Base-by-base conservation (phyloP, 352 stramenopile genomes). In the Globisporangium paddicum region DNA sequence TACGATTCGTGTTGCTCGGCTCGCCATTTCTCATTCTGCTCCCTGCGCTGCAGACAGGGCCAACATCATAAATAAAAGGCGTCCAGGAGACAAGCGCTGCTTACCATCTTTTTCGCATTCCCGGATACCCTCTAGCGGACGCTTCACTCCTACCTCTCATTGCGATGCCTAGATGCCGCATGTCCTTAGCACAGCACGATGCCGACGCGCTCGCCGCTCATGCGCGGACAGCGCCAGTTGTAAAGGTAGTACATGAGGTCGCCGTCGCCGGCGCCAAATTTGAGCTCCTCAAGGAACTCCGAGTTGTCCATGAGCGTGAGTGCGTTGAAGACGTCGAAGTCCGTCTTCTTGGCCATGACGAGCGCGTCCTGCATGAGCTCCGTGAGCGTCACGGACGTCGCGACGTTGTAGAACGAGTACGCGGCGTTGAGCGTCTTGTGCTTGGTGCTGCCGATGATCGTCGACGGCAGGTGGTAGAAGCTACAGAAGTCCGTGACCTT, bases 341-440 rank as follows among this genome's bases (percentile, higher is more conserved):
- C 56, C 37, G 70, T 61, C 37, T 79, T 62, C 63, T 86, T 89
- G 62, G 80, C 76, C 67, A 90, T 75, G 45, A 89, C 65, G 34
- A 90, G 72, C 38, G 71, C 67, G 63, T 90, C 79, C 52, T 90
- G 74, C 82, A 93, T 89, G 47, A 93, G 64, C 54, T 82, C 34
- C 23, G 58, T 56, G 13, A 91, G 71, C 42, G 72, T 47, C 59
- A 90, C 70, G 13, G 77, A 83, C 16, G 71, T 92, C 30, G 80
- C 82, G 49, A 90, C 78, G 63, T 99, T 99, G 82, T 99, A 99
- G 66, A 98, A 99, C 55, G 90, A 97, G 75, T 99, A 99, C n/a
- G 93, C 97, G 1, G 97, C 97, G 69, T 91, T 88, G n/a, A 99
- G 83, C 44, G 86, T 97, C 37, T 88, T 82, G 78, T 99, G 89